These are phyloP conservation scores for Prosopis cineraria DNA, from an alignment of 306 rosid species.

Conservation along the genomic window DNA sequence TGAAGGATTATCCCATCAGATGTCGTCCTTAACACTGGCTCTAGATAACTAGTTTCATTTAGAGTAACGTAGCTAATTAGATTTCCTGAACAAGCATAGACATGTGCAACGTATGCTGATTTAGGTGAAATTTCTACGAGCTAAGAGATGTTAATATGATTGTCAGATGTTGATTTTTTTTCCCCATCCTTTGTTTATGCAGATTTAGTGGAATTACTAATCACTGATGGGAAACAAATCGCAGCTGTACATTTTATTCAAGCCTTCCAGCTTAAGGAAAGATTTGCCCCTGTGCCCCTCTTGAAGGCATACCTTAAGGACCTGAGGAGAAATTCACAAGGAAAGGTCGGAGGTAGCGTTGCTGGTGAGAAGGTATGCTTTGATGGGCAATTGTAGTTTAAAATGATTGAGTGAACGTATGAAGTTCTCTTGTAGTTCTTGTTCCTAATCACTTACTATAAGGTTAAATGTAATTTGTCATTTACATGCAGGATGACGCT, in stretches of 20 bases:
- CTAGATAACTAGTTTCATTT: slow-evolving; percentile 41
- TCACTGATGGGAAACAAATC: slow-evolving; percentile 61
- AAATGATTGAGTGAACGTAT: slow-evolving; percentile 17
- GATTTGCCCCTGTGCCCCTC: slow-evolving; percentile 72
- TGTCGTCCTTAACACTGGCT: slow-evolving; percentile 43
- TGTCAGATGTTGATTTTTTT: slow-evolving; percentile 34
- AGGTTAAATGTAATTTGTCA: slow-evolving; percentile 10
- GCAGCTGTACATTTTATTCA: slow-evolving; percentile 69
- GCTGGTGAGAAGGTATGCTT: slow-evolving; percentile 54
- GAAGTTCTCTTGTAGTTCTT: slow-evolving; percentile 23
- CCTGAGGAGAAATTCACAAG: slow-evolving; percentile 74
- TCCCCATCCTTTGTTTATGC: slow-evolving; percentile 35
- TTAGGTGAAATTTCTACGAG: slow-evolving; percentile 26
- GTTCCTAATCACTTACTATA: slow-evolving; percentile 18
- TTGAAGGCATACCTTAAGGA: slow-evolving; percentile 73
- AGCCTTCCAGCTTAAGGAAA: slow-evolving; percentile 64
- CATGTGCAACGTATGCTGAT: slow-evolving; percentile 27
- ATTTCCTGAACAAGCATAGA: slow-evolving; percentile 31
- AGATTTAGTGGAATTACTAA: slow-evolving; percentile 57
- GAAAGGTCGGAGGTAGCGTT: slow-evolving; percentile 53
- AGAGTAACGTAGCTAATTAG: slow-evolving; percentile 30
- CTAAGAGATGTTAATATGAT: slow-evolving; percentile 10
- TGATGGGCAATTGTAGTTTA: slow-evolving; percentile 22
- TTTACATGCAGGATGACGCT: slow-evolving; percentile 48
- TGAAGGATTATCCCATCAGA: slow-evolving; percentile 52